phyloP scores from a whole-genome alignment of 148 eudicot species.

The Vaccinium darrowii region DNA sequence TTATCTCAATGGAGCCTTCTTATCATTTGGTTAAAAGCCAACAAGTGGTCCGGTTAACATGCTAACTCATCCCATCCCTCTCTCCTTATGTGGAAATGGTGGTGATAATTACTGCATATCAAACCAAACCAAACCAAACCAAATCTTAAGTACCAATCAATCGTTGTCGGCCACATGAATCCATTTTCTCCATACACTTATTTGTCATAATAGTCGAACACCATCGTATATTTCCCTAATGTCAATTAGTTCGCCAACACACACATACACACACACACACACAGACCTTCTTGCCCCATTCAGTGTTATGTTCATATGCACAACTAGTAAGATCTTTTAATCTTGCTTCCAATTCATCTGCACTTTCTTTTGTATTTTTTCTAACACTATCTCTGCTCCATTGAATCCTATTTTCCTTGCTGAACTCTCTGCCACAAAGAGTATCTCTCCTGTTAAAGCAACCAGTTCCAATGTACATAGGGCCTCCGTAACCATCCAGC shows the following conservation, averaged over 20 bases:
- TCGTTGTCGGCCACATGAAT: neutral
- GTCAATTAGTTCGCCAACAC: neutral
- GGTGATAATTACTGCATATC: neutral
- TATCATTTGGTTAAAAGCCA: neutral
- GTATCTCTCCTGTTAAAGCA: conserved; percentile 83
- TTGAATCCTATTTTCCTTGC: conserved; percentile 27
- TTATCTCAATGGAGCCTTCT: neutral
- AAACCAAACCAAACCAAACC: neutral
- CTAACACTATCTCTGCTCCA: conserved; percentile 34
- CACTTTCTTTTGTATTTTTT: conserved; percentile 19
- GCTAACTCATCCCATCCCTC: neutral
- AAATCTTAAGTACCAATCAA: neutral
- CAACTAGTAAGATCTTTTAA: conserved; percentile 51
- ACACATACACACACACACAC: too few relatives aligned
- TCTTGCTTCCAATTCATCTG: conserved; percentile 44
- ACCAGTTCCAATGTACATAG: conserved; percentile 69
- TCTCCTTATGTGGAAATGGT: too few relatives aligned
- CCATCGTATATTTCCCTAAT: neutral
- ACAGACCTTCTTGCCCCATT: conserved; percentile 86
- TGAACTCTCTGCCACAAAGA: conserved; percentile 53
- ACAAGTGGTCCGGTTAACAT: neutral
- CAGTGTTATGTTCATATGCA: conserved; percentile 54
- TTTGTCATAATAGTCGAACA: neutral
- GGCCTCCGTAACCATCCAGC: conserved; percentile 79
- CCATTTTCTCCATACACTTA: neutral